Percentiles rank a stretch among this genome's conserved stretches.
phyloP scores from a whole-genome alignment of 2,329 filamentous ascomycete genomes.

The Alternaria dauci region DNA sequence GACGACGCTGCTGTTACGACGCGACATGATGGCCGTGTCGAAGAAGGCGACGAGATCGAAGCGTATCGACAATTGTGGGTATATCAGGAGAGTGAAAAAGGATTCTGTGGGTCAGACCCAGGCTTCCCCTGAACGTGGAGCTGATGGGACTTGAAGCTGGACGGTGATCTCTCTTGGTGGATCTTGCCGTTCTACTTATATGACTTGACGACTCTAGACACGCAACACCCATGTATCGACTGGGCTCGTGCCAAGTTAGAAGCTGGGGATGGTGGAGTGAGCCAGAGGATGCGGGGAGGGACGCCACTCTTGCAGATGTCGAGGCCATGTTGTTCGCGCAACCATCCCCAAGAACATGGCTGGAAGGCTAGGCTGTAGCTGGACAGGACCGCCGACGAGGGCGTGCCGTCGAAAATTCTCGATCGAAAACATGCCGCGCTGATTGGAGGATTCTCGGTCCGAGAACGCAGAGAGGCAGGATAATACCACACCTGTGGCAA shows the following conservation, averaged over 20 bases:
- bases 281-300: constrained; percentile 36
- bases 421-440: not conserved
- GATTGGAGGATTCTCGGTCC: constrained; percentile 29
- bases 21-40: constrained; percentile 37
- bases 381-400: constrained; percentile 28
- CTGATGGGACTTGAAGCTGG: constrained; percentile 19
- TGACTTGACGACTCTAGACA: constrained; percentile 18
- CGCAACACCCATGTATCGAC: constrained; percentile 19
- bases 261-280: constrained; percentile 27
- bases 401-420: constrained; percentile 10
- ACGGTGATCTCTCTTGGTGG: constrained; percentile 26
- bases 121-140: constrained; percentile 26
- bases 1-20: constrained; percentile 45
- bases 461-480: not conserved
- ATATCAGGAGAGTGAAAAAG: constrained; percentile 2
- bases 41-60: constrained; percentile 6
- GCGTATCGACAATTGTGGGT: not conserved
- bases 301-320: constrained; percentile 23
- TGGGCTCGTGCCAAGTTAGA: constrained; percentile 26
- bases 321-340: constrained; percentile 10
- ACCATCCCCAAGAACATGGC: constrained; percentile 20
- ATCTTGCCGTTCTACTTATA: constrained; percentile 33
- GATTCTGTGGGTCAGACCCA: constrained; percentile 18
- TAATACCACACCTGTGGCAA: constrained; percentile 7
- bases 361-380: constrained; percentile 22